Evolutionary conservation across 345 rosid species (phyloP).

Genomic region (Balakata baccata): DNA sequence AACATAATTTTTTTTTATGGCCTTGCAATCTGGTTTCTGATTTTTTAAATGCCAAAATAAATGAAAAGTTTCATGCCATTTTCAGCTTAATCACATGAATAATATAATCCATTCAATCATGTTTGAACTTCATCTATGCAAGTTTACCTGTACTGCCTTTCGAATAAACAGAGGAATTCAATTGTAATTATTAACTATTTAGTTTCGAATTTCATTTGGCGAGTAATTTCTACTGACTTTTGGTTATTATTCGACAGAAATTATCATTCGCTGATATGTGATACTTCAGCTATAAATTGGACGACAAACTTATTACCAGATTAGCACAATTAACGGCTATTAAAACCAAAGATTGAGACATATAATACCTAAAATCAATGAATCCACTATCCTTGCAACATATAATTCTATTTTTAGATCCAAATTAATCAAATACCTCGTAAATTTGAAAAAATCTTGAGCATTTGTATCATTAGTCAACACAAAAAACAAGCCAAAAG

Average conservation of each 20-base stretch:
- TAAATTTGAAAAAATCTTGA: no score
- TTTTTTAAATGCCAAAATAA: neutral
- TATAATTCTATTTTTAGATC: neutral
- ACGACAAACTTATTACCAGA: neutral
- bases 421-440: neutral
- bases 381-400: no score
- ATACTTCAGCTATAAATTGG: neutral
- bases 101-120: neutral
- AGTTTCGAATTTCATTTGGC: neutral
- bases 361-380: neutral
- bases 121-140: neutral
- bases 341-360: neutral
- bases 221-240: neutral
- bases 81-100: neutral
- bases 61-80: neutral
- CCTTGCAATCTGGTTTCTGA: neutral
- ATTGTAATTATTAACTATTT: neutral
- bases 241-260: neutral
- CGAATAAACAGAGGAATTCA: neutral
- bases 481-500: neutral
- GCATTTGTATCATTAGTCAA: no score
- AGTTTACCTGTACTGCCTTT: neutral
- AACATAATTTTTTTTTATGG: neutral
- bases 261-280: neutral
- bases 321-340: neutral